phyloP scores from a whole-genome alignment of 2,329 filamentous ascomycete species.

The Cordyceps militaris region DNA sequence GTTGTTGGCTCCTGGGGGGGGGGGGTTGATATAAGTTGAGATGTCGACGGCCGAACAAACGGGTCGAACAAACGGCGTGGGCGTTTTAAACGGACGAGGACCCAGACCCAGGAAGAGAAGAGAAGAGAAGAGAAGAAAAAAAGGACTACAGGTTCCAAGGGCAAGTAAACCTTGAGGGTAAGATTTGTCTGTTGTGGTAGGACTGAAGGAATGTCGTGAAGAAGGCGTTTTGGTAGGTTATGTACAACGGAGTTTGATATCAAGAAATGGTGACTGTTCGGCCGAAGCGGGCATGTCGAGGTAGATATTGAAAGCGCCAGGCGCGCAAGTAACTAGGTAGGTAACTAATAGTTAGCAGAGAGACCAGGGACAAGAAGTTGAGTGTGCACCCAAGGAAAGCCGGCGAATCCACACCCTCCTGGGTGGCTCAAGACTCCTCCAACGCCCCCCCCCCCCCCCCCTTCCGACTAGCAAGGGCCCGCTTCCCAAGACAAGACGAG shows the following conservation, averaged over 20 bases:
- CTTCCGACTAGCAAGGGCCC: constrained; percentile 18
- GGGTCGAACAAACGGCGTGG: constrained; percentile 3
- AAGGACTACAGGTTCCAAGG: constrained; percentile 2
- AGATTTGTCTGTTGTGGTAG: not conserved
- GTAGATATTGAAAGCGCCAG: constrained; percentile 11
- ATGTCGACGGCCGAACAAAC: constrained; percentile 12
- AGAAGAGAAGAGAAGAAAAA: not conserved
- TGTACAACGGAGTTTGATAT: constrained; percentile 12
- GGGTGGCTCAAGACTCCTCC: not conserved
- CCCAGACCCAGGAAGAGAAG: not conserved
- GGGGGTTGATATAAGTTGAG: not conserved
- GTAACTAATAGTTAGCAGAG: not conserved
- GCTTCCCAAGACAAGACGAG: constrained; percentile 11
- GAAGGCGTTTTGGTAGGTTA: not conserved
- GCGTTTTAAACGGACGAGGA: not conserved
- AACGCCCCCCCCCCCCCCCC: not conserved
- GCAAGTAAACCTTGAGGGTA: not conserved
- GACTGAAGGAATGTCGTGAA: constrained; percentile 13
- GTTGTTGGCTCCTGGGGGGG: not conserved
- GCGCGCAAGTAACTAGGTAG: not conserved
- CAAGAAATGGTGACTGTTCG: not conserved
- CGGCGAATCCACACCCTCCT: not conserved
- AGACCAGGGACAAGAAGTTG: not conserved
- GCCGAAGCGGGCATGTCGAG: constrained; percentile 12
- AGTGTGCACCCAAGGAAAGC: not conserved